Base-by-base conservation (phyloP, 1,139 yeast genomes). In the Geotrichum fermentans region DNA sequence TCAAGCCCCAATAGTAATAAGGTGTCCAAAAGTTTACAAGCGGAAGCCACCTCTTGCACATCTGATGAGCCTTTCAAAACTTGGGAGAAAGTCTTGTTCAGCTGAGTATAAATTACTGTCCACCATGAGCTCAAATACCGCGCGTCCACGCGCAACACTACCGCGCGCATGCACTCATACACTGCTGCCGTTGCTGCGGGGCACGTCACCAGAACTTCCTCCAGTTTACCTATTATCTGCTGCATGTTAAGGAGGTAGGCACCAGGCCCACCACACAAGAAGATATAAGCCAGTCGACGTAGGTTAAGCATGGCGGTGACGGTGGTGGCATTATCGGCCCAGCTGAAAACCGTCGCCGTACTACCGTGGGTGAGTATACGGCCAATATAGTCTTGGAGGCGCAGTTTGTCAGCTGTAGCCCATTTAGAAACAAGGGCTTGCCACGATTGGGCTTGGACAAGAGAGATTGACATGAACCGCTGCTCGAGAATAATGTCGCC, bases 1-100 rank as follows among this genome's bases (percentile, higher is more conserved):
- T 89, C 97, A 47, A 74, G 75, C 37, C 81, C 78, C 47, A 88
- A 60, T 8, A 84, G 71, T 20, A 90, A 64, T 22, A 89, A 63
- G 38, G 84, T 75, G 62, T 92, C 98, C 43, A 92, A 70, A 20
- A 92, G 70, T 63, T 89, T 90, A 60, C 89, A 83, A 0, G 83
- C 83, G 49, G 77, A 76, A 17, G 63, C 53, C 5, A 65, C 43
- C 2, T 61, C 52, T 11, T 50, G 50, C 24, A 60, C 43, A 29
- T 54, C 50, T 18, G n/a, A n/a, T n/a, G n/a, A n/a, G n/a, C n/a
- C n/a, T n/a, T n/a, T 65, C 46, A 70, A 59, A 43, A 78, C 57
- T 22, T 69, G 66, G 40, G 70, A 73, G 56, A 88, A 75, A 14
- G 80, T 69, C 8, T 71, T 62, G 46, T 78, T 78, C 44, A 89